These are phyloP conservation scores for Hortiboletus flavorubellus DNA, from an alignment of 768 basidiomycete genomes.

Conservation along the genomic window DNA sequence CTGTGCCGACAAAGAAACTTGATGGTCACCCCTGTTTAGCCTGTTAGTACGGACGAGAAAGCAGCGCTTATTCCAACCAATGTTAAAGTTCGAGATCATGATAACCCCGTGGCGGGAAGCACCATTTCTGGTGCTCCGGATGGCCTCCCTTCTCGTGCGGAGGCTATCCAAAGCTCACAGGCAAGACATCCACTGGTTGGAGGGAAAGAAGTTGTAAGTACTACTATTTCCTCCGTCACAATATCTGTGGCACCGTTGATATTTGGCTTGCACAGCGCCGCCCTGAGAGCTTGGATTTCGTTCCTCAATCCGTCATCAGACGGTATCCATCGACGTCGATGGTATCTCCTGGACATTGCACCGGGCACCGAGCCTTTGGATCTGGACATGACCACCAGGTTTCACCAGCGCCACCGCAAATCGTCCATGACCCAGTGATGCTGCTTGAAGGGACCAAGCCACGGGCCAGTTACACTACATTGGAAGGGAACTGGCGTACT, in stretches of 20 bases:
- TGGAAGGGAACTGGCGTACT: constrained; percentile 1
- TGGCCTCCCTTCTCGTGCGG: neutral
- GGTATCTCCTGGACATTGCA: neutral
- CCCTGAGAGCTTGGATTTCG: constrained; percentile 22
- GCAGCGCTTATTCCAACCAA: neutral
- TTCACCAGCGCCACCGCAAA: neutral
- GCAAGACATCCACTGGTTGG: neutral
- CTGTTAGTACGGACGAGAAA: neutral
- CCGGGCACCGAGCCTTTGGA: neutral
- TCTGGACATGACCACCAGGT: neutral
- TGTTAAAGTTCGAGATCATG: neutral
- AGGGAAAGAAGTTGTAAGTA: constrained; percentile 12
- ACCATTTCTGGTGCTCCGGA: neutral
- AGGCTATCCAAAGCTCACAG: neutral
- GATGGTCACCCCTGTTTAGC: constrained; percentile 6
- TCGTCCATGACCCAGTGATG: neutral
- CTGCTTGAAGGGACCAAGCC: constrained; percentile 1
- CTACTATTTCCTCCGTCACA: neutral
- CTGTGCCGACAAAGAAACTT: neutral
- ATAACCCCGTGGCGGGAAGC: neutral
- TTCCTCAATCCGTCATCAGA: constrained; percentile 26
- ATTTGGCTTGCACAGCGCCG: constrained; percentile 8
- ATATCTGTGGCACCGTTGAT: neutral
- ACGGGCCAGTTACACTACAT: constrained; percentile 1
- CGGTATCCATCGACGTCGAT: constrained; percentile 17